A percentile compares a stretch with the other conserved stretches of the same genome.
Conservation (phyloP, 2,329 filamentous ascomycete species). For the Helotiales sp. region DNA sequence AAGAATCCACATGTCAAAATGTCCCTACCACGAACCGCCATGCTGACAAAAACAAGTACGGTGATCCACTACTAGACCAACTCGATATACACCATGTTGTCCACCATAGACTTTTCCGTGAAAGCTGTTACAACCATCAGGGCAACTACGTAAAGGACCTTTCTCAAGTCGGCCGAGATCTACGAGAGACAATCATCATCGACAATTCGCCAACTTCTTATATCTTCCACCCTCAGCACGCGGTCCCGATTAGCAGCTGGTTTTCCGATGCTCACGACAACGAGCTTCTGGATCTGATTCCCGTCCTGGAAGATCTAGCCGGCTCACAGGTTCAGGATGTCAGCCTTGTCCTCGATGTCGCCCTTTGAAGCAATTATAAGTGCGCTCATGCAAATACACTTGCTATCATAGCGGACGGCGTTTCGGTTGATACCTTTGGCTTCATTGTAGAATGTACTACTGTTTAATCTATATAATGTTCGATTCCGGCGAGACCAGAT, state of each 20-base stretch:
- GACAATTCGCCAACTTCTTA: conserved; percentile 99
- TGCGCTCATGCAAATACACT: conserved; percentile 34
- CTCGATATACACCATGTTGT: conserved; percentile 96
- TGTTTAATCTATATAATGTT: conserved; percentile 41
- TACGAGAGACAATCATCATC: conserved; percentile 98
- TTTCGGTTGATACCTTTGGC: conserved; percentile 39
- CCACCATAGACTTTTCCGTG: conserved; percentile 92
- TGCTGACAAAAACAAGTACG: conserved; percentile 62
- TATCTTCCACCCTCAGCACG: conserved; percentile 99
- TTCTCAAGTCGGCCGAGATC: conserved; percentile 91
- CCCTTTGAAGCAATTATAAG: conserved; percentile 52
- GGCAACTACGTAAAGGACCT: conserved; percentile 99
- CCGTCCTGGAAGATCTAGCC: conserved; percentile 95
- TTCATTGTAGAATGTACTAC: conserved; percentile 41
- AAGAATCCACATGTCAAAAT: too few relatives aligned
- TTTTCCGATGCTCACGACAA: conserved; percentile 99
- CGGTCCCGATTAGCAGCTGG: conserved; percentile 99
- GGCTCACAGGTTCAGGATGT: conserved; percentile 88
- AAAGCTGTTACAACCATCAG: conserved; percentile 99
- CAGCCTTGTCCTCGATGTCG: conserved; percentile 94
- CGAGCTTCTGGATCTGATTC: conserved; percentile 94
- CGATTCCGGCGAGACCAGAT: conserved; percentile 28
- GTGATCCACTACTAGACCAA: conserved; percentile 92
- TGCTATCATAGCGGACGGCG: conserved; percentile 40
- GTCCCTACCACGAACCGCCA: not conserved